Percentiles rank a stretch among this genome's conserved stretches.
These are phyloP conservation scores for Coprinopsis marcescibilis DNA, from an alignment of 768 basidiomycete species.

Conservation along the genomic window DNA sequence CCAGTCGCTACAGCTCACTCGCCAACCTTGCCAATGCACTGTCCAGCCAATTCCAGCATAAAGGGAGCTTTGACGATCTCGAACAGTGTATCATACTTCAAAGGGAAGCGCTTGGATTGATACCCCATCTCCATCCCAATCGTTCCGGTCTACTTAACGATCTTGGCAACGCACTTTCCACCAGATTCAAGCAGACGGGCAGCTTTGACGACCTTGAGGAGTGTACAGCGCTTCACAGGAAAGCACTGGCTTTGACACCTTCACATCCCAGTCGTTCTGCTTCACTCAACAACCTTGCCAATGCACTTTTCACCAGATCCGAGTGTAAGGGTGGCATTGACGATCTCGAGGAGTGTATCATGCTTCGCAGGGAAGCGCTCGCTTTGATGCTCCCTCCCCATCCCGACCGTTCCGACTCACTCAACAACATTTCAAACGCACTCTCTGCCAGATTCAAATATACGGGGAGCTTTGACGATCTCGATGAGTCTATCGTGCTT, in stretches of 20 bases:
- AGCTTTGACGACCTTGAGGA: background rate
- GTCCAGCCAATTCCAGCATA: background rate
- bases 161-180: background rate
- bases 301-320: background rate
- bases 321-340: background rate
- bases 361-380: constrained; percentile 6
- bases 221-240: background rate
- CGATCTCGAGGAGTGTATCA: constrained; percentile 11
- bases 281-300: background rate
- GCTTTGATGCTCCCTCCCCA: constrained; percentile 2
- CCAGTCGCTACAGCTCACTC: constrained; percentile 8
- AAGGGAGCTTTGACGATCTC: constrained; percentile 2
- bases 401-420: constrained; percentile 4
- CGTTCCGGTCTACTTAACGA: background rate
- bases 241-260: background rate
- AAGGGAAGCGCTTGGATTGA: background rate
- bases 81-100: background rate
- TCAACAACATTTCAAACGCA: constrained; percentile 12
- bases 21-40: constrained; percentile 10
- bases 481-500: background rate
- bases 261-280: background rate
- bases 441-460: background rate
- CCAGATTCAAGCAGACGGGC: background rate
- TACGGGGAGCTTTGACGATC: background rate
- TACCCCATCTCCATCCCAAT: background rate